Evolutionary conservation across 305 asterid species (phyloP).

Genomic region (Euphrasia arctica): DNA sequence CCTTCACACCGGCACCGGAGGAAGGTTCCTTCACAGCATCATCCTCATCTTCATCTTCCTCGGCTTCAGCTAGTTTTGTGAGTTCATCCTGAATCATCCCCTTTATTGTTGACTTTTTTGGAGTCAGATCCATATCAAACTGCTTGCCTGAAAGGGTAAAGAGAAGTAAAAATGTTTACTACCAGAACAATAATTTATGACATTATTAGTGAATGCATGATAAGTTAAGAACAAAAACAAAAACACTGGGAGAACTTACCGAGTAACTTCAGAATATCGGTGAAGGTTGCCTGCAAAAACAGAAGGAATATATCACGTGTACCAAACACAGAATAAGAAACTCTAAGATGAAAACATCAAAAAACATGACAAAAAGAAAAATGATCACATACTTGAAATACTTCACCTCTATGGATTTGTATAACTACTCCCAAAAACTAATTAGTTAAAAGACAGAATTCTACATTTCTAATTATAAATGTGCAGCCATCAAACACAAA

Average conservation of each 20-base stretch:
- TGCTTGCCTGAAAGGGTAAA: conserved; percentile 48
- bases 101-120: conserved; percentile 63
- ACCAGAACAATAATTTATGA: background rate
- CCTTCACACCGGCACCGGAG: conserved; percentile 42
- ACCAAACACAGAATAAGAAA: background rate
- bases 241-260: conserved; percentile 41
- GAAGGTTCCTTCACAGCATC: conserved; percentile 42
- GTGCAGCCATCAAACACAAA: background rate
- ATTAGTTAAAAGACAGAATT: background rate
- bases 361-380: background rate
- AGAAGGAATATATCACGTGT: conserved; percentile 2
- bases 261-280: conserved; percentile 85
- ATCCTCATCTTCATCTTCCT: conserved; percentile 33
- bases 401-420: background rate
- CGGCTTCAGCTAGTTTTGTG: conserved; percentile 73
- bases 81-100: conserved; percentile 85
- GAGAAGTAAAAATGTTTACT: background rate
- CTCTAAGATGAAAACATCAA: background rate
- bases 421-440: background rate
- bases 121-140: conserved; percentile 50
- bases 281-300: conserved; percentile 81
- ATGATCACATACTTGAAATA: background rate
- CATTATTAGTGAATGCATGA: background rate
- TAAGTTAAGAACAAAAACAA: background rate
- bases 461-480: background rate